phyloP scores from a whole-genome alignment of 1,284 basidiomycete species.

The Xerocomus minutiporus region DNA sequence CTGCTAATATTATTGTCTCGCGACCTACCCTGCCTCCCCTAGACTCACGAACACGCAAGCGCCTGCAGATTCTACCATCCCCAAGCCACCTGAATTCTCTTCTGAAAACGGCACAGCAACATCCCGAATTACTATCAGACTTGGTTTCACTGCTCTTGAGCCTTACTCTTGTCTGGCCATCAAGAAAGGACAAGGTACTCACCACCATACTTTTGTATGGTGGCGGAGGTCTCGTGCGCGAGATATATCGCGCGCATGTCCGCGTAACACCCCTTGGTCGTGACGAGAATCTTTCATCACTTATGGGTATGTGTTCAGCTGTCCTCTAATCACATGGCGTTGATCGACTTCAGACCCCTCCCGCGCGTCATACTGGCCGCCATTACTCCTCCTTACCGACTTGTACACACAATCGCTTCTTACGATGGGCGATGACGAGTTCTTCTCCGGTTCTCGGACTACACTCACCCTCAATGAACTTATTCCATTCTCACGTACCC shows the following conservation, averaged over 20 bases:
- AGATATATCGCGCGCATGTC: conserved; percentile 71
- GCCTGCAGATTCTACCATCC: conserved; percentile 48
- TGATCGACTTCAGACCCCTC: conserved; percentile 39
- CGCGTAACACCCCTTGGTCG: conserved; percentile 53
- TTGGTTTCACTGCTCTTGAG: conserved; percentile 51
- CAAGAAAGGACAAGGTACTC: conserved; percentile 50
- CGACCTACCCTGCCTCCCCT: conserved; percentile 37
- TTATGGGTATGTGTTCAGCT: conserved; percentile 37
- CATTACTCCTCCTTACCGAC: conserved; percentile 77
- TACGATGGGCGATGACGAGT: conserved; percentile 96
- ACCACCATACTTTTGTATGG: conserved; percentile 46
- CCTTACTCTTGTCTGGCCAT: conserved; percentile 56
- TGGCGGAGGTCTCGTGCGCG: conserved; percentile 61
- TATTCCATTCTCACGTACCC: conserved; percentile 57
- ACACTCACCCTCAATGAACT: conserved; percentile 80
- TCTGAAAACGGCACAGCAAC: conserved; percentile 36
- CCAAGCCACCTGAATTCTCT: conserved; percentile 50
- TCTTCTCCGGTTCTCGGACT: conserved; percentile 51
- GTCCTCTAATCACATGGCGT: conserved; percentile 2
- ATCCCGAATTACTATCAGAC: conserved; percentile 38
- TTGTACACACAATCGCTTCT: conserved; percentile 83
- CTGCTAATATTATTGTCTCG: conserved; percentile 37
- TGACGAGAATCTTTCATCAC: conserved; percentile 41
- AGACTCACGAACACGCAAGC: conserved; percentile 54
- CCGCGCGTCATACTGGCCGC: conserved; percentile 50